Conservation (phyloP, 1,284 basidiomycete genomes). For the Boletus semigastroideus region DNA sequence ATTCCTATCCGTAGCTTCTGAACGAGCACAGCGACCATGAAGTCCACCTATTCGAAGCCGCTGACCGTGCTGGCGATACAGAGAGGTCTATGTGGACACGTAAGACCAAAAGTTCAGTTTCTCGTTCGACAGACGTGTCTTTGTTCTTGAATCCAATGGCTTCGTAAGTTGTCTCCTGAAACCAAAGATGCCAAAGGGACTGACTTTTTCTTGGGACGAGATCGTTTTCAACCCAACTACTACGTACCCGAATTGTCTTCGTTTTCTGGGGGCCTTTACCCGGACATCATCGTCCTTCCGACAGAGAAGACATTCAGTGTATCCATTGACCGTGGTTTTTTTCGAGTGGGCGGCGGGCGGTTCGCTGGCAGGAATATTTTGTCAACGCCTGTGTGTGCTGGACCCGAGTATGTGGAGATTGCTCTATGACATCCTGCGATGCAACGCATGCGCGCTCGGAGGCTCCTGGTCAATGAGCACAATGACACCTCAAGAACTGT, state of each 20-base stretch:
- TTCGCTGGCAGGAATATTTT: constrained; percentile 62
- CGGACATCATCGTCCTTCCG: constrained; percentile 50
- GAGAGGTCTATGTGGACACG: constrained; percentile 66
- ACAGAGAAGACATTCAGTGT: constrained; percentile 83
- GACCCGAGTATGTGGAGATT: constrained; percentile 74
- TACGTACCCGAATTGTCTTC: constrained; percentile 82
- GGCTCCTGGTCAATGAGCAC: constrained; percentile 36
- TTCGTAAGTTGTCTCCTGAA: constrained; percentile 43
- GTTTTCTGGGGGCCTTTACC: constrained; percentile 60
- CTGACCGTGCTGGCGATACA: constrained; percentile 64
- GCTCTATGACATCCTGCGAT: constrained; percentile 76
- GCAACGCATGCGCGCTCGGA: constrained; percentile 69
- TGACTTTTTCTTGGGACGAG: constrained; percentile 40
- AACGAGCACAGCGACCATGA: constrained; percentile 81
- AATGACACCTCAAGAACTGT: constrained; percentile 37
- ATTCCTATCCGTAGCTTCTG: constrained; percentile 42
- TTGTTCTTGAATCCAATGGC: constrained; percentile 37
- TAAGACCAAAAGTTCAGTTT: constrained; percentile 36
- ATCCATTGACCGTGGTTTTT: constrained; percentile 62
- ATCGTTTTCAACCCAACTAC: constrained; percentile 79
- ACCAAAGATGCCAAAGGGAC: not conserved
- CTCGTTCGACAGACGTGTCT: constrained; percentile 1
- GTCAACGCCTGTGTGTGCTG: constrained; percentile 60
- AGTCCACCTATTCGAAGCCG: constrained; percentile 78
- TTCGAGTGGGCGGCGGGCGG: constrained; percentile 78